Conservation (phyloP, 768 basidiomycete species). For the Steccherinum ochraceum region DNA sequence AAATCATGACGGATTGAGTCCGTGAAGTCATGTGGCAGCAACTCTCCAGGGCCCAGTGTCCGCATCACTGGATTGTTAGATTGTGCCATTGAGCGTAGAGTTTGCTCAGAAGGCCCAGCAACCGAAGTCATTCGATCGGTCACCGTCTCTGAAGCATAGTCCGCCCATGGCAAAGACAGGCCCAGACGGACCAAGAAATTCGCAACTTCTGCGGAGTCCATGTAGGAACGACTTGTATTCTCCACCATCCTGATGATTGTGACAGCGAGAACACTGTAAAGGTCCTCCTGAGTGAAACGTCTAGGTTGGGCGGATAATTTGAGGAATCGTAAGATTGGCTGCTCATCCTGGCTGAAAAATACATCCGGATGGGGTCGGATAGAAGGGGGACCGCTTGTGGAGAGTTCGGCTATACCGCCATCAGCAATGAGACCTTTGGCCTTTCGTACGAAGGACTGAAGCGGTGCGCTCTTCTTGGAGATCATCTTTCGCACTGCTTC, state of each 20-base stretch:
- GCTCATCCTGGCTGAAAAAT: conserved; percentile 48
- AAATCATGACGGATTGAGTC: conserved; percentile 82
- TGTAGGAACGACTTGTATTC: conserved; percentile 34
- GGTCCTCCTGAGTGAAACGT: conserved; percentile 52
- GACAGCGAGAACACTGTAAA: conserved; percentile 46
- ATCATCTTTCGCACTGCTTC: conserved; percentile 43
- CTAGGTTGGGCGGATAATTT: conserved; percentile 42
- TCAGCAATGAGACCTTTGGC: conserved; percentile 31
- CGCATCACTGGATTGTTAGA: conserved; percentile 35
- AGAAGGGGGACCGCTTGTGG: conserved; percentile 24
- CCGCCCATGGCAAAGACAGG: neutral
- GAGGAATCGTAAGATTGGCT: conserved; percentile 53
- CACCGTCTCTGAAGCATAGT: no score
- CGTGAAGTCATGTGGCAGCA: conserved; percentile 56
- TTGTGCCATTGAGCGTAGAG: conserved; percentile 57
- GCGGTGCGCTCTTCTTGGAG: conserved; percentile 28
- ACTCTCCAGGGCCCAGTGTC: conserved; percentile 55
- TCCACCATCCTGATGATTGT: conserved; percentile 55
- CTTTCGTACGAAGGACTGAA: conserved; percentile 47
- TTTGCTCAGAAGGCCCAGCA: conserved; percentile 41
- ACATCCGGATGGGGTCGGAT: conserved; percentile 23
- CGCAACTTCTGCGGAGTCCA: conserved; percentile 8
- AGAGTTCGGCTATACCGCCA: no score
- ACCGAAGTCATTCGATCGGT: conserved; percentile 54
- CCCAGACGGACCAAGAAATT: neutral